phyloP scores from a whole-genome alignment of 768 basidiomycete genomes.

The Rhodotorula toruloides region DNA sequence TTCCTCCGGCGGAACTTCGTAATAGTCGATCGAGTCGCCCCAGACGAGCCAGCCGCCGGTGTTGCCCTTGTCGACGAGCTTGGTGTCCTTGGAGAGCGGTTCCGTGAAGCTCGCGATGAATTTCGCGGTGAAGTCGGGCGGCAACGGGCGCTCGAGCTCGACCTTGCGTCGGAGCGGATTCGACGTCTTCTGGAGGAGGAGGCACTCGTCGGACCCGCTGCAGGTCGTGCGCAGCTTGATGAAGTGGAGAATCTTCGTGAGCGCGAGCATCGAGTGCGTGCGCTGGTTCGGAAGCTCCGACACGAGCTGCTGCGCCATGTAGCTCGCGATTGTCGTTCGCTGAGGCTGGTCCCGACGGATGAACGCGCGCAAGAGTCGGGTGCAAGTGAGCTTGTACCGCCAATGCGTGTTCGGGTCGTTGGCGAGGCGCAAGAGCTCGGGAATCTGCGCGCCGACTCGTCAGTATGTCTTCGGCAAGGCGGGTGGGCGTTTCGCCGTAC shows the following conservation, averaged over 20 bases:
- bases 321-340: slow-evolving; percentile 30
- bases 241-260: slow-evolving; percentile 70
- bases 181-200: slow-evolving; percentile 59
- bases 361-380: slow-evolving; percentile 63
- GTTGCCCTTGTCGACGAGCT: slow-evolving; percentile 45
- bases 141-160: slow-evolving; percentile 47
- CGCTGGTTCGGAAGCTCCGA: slow-evolving; percentile 40
- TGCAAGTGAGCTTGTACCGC: slow-evolving; percentile 68
- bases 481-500: not conserved
- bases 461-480: not conserved
- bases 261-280: slow-evolving; percentile 51
- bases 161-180: slow-evolving; percentile 62
- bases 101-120: slow-evolving; percentile 58
- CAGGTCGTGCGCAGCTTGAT: slow-evolving; percentile 76
- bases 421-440: slow-evolving; percentile 53
- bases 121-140: slow-evolving; percentile 52
- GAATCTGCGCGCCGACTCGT: slow-evolving; percentile 47
- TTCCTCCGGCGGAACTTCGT: slow-evolving; percentile 29
- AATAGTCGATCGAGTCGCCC: slow-evolving; percentile 46
- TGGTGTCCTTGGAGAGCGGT: slow-evolving; percentile 48
- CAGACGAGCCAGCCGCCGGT: slow-evolving; percentile 50
- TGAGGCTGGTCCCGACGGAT: slow-evolving; percentile 57
- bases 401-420: slow-evolving; percentile 65
- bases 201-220: slow-evolving; percentile 52
- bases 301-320: slow-evolving; percentile 38